Evolutionary conservation across 2,329 filamentous ascomycete species (phyloP).

Genomic region (Simplicillium aogashimaense): DNA sequence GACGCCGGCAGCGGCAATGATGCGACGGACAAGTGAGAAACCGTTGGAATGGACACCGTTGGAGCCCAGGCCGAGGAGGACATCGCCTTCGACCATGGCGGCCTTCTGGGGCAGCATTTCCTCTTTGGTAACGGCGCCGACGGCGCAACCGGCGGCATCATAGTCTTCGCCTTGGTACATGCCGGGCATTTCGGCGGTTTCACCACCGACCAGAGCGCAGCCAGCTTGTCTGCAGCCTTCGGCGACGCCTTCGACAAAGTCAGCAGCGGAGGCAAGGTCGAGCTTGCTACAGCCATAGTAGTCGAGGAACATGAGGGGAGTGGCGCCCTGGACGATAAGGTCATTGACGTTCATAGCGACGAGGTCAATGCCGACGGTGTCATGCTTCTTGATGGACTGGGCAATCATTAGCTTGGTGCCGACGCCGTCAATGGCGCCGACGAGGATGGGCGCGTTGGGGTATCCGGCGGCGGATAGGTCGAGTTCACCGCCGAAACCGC

Average conservation of each 20-base stretch:
- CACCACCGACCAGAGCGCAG: conserved; percentile 89
- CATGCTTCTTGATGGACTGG: conserved; percentile 78
- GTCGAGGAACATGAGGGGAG: conserved; percentile 93
- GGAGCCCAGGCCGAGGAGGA: conserved; percentile 77
- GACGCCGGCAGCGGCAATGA: conserved; percentile 65
- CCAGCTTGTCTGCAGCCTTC: conserved; percentile 75
- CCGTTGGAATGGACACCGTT: conserved; percentile 92
- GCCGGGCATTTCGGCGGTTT: conserved; percentile 97
- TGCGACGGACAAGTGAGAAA: conserved; percentile 90
- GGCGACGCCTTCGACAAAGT: conserved; percentile 88
- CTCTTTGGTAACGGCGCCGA: conserved; percentile 66
- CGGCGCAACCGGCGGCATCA: conserved; percentile 82
- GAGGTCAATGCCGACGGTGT: conserved; percentile 91
- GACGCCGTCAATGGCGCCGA: conserved; percentile 93
- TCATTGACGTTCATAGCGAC: conserved; percentile 99
- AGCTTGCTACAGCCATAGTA: conserved; percentile 93
- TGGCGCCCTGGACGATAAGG: conserved; percentile 88
- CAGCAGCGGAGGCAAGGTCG: conserved; percentile 63
- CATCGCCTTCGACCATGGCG: conserved; percentile 71
- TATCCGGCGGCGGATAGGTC: conserved; percentile 62
- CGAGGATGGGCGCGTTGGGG: conserved; percentile 63
- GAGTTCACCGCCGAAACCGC: conserved; percentile 73
- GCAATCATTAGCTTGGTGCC: conserved; percentile 97
- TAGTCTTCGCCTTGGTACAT: conserved; percentile 87
- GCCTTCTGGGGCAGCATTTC: conserved; percentile 66